Evolutionary conservation across 164 flowering plant genomes (phyloP), one percentile per base, ranked within the genome.

Genomic region (Liriodendron chinense): DNA sequence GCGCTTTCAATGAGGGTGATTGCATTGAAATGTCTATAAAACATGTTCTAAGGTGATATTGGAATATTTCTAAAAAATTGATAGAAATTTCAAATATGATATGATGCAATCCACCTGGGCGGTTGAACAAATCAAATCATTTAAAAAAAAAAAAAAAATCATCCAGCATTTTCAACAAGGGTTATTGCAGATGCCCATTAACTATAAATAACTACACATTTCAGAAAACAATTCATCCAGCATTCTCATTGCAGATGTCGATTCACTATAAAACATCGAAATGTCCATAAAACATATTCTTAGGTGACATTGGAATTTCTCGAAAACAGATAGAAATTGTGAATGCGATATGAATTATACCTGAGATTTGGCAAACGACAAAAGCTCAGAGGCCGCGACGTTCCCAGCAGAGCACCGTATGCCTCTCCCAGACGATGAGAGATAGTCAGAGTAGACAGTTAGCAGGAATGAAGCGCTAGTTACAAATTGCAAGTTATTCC

Each of bases 401-500:
- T 70, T 77, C 22, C 92, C 92, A 8, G 88, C 61, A 28, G 89
- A 20, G 76, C 97, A 94, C 7, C 76, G 68, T 23, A 89, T 50
- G 81, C 62, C 78, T 73, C 80, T 85, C 0, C 91, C 81, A 53
- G 92, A 75, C 20, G 94, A 88, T 18, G 94, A 4, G 21, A 93
- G 88, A 7, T 90, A 92, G 74, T 94, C 98, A 24, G 98, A 89
- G 86, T 94, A 94, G 71, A 90, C 93, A 0, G 96, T 90, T 6
- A 85, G 75, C 3, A 94, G 82, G 84, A 92, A 94, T 0, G 98
- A 86, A n/a, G 98, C 89, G 47, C 93, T 88, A 1, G 98, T 91
- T 0, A 90, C 98, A 69, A 94, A 94, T 82, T 96, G 98, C 88
- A 96, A 50, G 78, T 94, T 94, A 89, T 94, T 94, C 98, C 97